phyloP scores from a whole-genome alignment of 345 rosid species.

The Geranium rotundifolium region DNA sequence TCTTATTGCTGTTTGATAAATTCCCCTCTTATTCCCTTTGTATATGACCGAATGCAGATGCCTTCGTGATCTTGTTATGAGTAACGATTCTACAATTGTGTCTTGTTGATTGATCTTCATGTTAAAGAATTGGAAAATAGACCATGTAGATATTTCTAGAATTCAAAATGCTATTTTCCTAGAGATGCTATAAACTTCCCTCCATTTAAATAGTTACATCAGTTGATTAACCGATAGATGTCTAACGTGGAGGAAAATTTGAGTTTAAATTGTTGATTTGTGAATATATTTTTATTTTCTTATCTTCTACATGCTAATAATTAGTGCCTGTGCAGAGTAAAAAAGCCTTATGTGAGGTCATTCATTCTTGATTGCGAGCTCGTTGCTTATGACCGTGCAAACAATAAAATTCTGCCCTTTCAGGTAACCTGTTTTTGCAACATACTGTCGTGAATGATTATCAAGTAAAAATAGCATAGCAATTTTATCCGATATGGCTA shows the following conservation, averaged over 20 bases:
- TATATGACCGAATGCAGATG: neutral
- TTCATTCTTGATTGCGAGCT: conserved; percentile 88
- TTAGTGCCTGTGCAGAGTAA: conserved; percentile 43
- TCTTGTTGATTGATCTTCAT: neutral
- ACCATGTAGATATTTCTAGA: too few relatives aligned
- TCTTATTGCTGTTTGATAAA: neutral
- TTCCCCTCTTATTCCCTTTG: neutral
- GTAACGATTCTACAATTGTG: neutral
- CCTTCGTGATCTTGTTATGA: neutral
- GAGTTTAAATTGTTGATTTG: neutral
- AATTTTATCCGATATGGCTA: conserved; percentile 1
- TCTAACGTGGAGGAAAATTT: neutral
- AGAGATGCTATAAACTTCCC: neutral
- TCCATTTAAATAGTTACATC: neutral
- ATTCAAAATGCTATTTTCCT: neutral
- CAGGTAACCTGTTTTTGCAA: conserved; percentile 42
- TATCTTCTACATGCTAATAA: neutral
- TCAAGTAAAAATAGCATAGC: neutral
- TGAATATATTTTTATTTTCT: neutral
- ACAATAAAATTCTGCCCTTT: conserved; percentile 71
- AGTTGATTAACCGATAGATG: too few relatives aligned
- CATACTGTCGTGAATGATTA: too few relatives aligned
- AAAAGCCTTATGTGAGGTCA: conserved; percentile 54
- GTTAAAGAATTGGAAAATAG: neutral
- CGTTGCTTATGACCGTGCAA: conserved; percentile 77